Base-by-base conservation (phyloP, 768 basidiomycete species). In the Chiua virens region DNA sequence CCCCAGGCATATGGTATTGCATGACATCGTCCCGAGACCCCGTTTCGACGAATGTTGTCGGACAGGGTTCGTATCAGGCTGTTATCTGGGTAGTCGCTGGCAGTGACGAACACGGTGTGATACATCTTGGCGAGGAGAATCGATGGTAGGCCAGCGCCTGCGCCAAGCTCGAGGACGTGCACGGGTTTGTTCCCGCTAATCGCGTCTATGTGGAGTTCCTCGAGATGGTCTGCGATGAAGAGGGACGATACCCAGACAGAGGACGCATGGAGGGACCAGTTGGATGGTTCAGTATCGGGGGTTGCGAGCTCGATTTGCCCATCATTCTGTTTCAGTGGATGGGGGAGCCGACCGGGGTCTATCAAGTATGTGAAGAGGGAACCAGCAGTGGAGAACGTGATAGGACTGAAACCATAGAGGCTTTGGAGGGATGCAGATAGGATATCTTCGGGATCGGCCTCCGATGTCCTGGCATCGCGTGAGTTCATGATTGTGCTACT, bases 191-290 rank as follows among this genome's bases (percentile, higher is more conserved):
- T 23, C 14, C 55, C 14, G 45, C 45, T 32, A 56, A 65, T 64
- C 8, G 52, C 36, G 39, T 72, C 64, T 15, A 84, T 61, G 35
- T 62, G 56, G 4, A 86, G 61, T 30, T 78, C 75, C 23, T 74
- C 66, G 28, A 89, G 49, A 55, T 88, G 81, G 63, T 88, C 81
- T 41, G 85, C 84, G 39, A 89, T 66, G 69, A 81, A 87, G 38
- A 80, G 66, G 15, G 88, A 80, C 6, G 89, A 77, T 7, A 75
- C 70, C 89, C 87, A 92, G 60, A 91, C 81, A 15, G 86, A 85
- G 21, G 86, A 83, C 2, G 89, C 89, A 51, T 92, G 88, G 3
- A 91, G 67, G 2, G 79, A 74, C 89, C 89, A 91, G 60, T 90
- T 88, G 17, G 75, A 72, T 20, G 84, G 71, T 11, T 77, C 71